Evolutionary conservation across 2,329 filamentous ascomycete species (phyloP).

Genomic region (Exophiala sp.): DNA sequence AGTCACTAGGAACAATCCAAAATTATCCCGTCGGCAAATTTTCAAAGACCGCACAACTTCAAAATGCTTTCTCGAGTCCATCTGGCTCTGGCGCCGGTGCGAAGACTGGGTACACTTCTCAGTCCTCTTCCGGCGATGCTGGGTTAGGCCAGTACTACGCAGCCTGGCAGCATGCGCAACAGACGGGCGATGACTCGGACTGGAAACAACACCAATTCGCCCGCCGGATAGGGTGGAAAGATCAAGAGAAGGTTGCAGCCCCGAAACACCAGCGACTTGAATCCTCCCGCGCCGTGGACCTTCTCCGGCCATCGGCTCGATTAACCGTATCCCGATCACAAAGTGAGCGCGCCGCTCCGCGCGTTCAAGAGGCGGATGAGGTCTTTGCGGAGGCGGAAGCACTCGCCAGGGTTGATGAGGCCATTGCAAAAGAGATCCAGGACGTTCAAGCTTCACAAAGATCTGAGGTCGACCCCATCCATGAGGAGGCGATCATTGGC

Average conservation of each 20-base stretch:
- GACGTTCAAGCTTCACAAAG: conserved; percentile 46
- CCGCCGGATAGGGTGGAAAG: conserved; percentile 85
- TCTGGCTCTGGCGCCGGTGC: conserved; percentile 52
- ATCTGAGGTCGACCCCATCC: conserved; percentile 18
- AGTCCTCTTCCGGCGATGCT: conserved; percentile 49
- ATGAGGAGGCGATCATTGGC: conserved; percentile 30
- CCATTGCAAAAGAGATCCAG: conserved; percentile 74
- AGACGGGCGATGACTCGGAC: conserved; percentile 67
- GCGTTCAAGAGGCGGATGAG: conserved; percentile 55
- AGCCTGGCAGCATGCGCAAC: conserved; percentile 77
- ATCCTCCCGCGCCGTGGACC: conserved; percentile 23
- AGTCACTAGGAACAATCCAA: conserved; percentile 62
- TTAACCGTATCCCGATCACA: conserved; percentile 46
- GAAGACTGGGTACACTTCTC: conserved; percentile 56
- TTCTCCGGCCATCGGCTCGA: conserved; percentile 22
- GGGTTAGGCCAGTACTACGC: conserved; percentile 89
- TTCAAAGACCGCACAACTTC: conserved; percentile 61
- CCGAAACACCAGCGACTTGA: conserved; percentile 30
- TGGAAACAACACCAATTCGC: conserved; percentile 91
- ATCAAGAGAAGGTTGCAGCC: conserved; percentile 41
- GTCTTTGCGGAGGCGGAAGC: conserved; percentile 46
- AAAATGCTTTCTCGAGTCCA: conserved; percentile 69
- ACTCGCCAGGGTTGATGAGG: conserved; percentile 79
- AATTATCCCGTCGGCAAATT: conserved; percentile 50
- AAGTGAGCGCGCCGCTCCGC: conserved; percentile 56